A percentile compares a stretch with the other conserved stretches of the same genome.
Evolutionary conservation across 1,284 basidiomycete genomes (phyloP).

Genomic region (Irpex sp.): DNA sequence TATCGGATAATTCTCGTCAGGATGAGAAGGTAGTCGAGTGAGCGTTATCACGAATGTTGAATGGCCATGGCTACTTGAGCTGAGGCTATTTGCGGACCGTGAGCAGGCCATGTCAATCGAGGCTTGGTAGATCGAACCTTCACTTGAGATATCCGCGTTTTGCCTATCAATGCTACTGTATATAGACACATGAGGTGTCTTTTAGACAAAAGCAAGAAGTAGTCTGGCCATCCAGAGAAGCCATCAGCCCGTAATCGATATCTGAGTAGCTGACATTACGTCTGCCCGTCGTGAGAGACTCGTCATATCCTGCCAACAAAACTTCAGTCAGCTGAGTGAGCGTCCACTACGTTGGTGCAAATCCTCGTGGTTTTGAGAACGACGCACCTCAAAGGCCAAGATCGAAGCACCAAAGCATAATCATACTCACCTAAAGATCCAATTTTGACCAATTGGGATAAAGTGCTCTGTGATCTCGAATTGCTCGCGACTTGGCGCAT

Average conservation of each 20-base stretch:
- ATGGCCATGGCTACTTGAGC: neutral
- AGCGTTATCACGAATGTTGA: neutral
- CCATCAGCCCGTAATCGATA: neutral
- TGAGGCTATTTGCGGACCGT: neutral
- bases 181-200: neutral
- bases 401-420: neutral
- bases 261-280: neutral
- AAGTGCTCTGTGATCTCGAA: neutral
- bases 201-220: neutral
- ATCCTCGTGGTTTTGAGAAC: neutral
- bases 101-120: neutral
- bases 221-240: neutral
- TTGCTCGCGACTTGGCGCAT: neutral
- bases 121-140: neutral
- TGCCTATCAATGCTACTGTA: neutral
- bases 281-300: neutral
- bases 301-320: neutral
- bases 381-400: neutral
- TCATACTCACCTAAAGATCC: neutral
- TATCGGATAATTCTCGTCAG: conserved; percentile 12
- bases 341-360: neutral
- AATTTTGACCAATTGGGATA: neutral
- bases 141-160: neutral
- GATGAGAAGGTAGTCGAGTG: neutral
- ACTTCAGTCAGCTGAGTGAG: neutral